Conservation (phyloP, 345 rosid genomes). For the Melastoma malabathricum region DNA sequence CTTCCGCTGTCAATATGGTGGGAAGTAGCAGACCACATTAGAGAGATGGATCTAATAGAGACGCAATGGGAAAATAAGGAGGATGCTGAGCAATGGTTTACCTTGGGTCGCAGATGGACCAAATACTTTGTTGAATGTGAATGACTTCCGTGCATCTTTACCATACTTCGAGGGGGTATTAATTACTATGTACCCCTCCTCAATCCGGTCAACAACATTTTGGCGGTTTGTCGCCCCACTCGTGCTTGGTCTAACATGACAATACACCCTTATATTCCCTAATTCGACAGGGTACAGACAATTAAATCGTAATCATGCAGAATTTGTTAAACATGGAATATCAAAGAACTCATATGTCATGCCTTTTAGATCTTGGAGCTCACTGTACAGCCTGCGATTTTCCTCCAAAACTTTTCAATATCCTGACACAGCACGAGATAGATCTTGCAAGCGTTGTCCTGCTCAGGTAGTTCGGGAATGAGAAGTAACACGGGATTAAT, state of each 20-base stretch:
- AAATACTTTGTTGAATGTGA: constrained; percentile 85
- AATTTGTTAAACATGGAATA: too few species aligned
- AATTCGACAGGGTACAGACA: constrained; percentile 6
- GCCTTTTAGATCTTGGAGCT: constrained; percentile 97
- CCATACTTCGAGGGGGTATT: constrained; percentile 66
- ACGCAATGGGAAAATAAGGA: background rate
- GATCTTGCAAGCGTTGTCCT: constrained; percentile 80
- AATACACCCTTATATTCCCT: constrained; percentile 94
- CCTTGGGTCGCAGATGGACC: constrained; percentile 92
- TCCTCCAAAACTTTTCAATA: constrained; percentile 89
- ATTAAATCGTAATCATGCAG: background rate
- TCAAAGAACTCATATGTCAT: constrained; percentile 1
- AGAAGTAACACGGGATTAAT: background rate
- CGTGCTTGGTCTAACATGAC: constrained; percentile 86
- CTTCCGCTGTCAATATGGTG: constrained; percentile 57
- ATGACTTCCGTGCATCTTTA: constrained; percentile 48
- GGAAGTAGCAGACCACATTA: constrained; percentile 4
- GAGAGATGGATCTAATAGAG: background rate
- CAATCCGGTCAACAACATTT: constrained; percentile 54
- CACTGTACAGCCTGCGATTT: constrained; percentile 88
- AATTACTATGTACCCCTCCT: constrained; percentile 60
- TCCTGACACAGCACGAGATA: constrained; percentile 92
- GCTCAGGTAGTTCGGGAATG: constrained; percentile 5
- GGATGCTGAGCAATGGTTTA: constrained; percentile 8
- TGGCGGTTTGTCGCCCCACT: constrained; percentile 51